Conservation (phyloP, 2,329 filamentous ascomycete species). For the Endocalyx cinctus region DNA sequence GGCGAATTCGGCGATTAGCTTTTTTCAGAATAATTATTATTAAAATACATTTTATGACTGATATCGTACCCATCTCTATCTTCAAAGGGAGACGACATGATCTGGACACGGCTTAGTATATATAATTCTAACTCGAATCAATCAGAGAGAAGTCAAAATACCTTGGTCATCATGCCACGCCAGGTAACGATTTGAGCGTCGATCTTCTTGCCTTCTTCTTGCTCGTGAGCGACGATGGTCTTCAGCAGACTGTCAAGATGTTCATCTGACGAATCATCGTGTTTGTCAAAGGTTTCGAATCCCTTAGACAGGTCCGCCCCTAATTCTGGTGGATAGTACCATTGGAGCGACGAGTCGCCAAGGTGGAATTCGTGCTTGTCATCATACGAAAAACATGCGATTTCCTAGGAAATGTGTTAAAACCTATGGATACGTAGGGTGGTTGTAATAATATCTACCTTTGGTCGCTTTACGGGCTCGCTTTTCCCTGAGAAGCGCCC, state of each 20-base stretch:
- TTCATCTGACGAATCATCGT: conserved; percentile 78
- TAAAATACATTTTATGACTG: conserved; percentile 3
- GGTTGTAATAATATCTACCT: conserved; percentile 40
- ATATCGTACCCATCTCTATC: conserved; percentile 63
- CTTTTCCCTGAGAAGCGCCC: conserved; percentile 63
- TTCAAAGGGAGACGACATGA: conserved; percentile 81
- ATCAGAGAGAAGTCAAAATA: conserved; percentile 26
- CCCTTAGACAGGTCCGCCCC: conserved; percentile 73
- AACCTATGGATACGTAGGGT: background rate
- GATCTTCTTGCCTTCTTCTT: conserved; percentile 59
- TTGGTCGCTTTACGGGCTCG: conserved; percentile 70
- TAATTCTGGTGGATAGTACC: conserved; percentile 76
- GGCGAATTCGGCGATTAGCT: too few species aligned
- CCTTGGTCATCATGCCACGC: conserved; percentile 99
- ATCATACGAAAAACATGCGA: conserved; percentile 91
- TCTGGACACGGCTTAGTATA: conserved; percentile 45
- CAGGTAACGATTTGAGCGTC: conserved; percentile 84
- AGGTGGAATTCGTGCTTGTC: conserved; percentile 71
- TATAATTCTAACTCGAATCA: background rate
- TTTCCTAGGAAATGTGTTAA: conserved; percentile 56
- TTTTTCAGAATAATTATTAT: too few species aligned
- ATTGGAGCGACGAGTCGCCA: conserved; percentile 75
- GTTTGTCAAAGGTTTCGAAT: conserved; percentile 76
- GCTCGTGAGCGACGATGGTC: conserved; percentile 70
- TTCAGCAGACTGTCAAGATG: conserved; percentile 81